These are phyloP conservation scores for Aspergillus carlsbadensis DNA, from an alignment of 495 filamentous ascomycete species.

Conservation along the genomic window DNA sequence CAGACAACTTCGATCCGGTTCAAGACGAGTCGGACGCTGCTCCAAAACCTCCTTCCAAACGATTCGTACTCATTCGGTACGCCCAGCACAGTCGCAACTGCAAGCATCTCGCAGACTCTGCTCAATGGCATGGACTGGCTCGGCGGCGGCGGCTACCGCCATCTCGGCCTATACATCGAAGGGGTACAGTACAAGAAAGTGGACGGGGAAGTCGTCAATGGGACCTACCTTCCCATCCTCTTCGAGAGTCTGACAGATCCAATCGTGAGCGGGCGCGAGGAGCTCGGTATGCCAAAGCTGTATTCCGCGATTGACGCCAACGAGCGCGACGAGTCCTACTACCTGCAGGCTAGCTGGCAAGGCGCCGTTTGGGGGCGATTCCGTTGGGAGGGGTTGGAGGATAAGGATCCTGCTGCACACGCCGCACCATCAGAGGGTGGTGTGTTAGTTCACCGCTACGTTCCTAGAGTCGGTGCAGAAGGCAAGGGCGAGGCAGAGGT, in stretches of 20 bases:
- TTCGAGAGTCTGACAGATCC: conserved; percentile 54
- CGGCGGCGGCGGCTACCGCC: conserved; percentile 53
- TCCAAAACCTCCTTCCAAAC: conserved; percentile 54
- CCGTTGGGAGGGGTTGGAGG: conserved; percentile 35
- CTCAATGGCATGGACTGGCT: conserved; percentile 55
- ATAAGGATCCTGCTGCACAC: conserved; percentile 27
- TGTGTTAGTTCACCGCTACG: conserved; percentile 45
- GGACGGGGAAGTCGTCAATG: conserved; percentile 44
- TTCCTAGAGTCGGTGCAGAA: conserved; percentile 44
- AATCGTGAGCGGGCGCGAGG: conserved; percentile 53
- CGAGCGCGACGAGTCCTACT: conserved; percentile 34
- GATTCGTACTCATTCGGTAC: conserved; percentile 42
- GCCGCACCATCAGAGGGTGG: conserved; percentile 32
- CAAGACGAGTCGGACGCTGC: conserved; percentile 55
- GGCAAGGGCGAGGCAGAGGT: conserved; percentile 43
- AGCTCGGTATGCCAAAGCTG: conserved; percentile 58
- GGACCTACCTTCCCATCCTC: conserved; percentile 54
- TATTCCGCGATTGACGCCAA: conserved; percentile 47
- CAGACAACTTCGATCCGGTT: conserved; percentile 55
- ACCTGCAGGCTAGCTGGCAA: conserved; percentile 45
- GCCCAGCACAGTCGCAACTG: conserved; percentile 49
- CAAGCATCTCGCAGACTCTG: conserved; percentile 48
- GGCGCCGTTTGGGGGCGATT: conserved; percentile 47
- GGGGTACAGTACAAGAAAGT: conserved; percentile 54
- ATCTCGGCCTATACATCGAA: conserved; percentile 57